Base-by-base conservation (phyloP, 129 eudicot species). In the Flaveria brownii region DNA sequence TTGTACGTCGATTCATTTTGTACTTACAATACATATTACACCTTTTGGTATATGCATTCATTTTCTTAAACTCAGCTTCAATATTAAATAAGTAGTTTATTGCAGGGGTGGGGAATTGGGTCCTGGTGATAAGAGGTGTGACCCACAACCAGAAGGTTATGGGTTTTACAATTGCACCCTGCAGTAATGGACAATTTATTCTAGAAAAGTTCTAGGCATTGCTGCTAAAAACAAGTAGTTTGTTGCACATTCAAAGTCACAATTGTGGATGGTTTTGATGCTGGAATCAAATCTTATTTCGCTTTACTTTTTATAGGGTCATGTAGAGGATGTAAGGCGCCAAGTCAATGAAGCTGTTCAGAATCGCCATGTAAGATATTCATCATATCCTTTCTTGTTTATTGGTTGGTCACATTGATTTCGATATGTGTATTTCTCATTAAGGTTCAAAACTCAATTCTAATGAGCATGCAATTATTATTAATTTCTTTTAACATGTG, bases 321-420 rank as follows among this genome's bases (percentile, higher is more conserved):
- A 88, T 74, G 93, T 86, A 68, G 91, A 87, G 84, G 89, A 89
- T 52, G 96, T 89, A 67, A 73, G 91, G 84, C 93, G 96, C 18
- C 96, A 90, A 83, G 93, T 93, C 16, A 81, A 88, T 59, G 98
- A 93, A 91, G 89, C 93, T 26, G 91, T 93, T 77, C 93, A 85
- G 61, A 70, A 84, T 66, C 96, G 97, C 80, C 87, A 92, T 80
- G 97, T 89, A 54, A 72, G 50, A 72, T 54, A 72, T 16, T 30
- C 25, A 23, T 64, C 45, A 36, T 6, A 13, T 36, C 25, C 46
- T 23, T 64, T 64, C 25, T 33, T 12, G 39, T 64, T 33, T 64
- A 64, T 8, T 64, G 70, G 65, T 72, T 28, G 65, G 54, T 72
- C 12, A 30, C 43, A 72, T 52, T 3, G 30, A 0, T 17, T 30